Base-by-base conservation (phyloP, 305 asterid genomes). In the Plantago coronopus region DNA sequence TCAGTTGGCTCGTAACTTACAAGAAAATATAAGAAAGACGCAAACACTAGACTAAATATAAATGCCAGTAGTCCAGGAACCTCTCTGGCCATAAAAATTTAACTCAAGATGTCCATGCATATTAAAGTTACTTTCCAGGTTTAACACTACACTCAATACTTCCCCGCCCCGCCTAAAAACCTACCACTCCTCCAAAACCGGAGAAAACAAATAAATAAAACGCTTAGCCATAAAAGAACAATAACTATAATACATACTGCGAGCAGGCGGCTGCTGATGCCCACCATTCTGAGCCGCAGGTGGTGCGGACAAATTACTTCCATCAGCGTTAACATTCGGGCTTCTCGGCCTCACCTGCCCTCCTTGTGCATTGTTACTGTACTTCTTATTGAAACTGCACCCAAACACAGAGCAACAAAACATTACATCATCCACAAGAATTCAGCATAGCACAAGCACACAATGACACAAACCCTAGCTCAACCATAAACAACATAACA, bases 321-420 rank as follows among this genome's bases (percentile, higher is more conserved):
- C 67, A 68, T 78, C 87, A 17, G 67, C 44, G 68, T 25, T 81
- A 59, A 74, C 81, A 72, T 50, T 64, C 61, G 74, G 71, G 37
- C 70, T 72, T 51, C 80, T 64, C 37, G 64, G 81, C 76, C 81
- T 68, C 17, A 75, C 63, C 69, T 76, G 87, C 67, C 85, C 88
- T 70, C 86, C 90, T 76, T 80, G 85, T 70, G 75, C 84, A 84
- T 75, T 72, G 69, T 54, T 83, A 65, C 68, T 70, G 46, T 74
- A 67, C 81, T 83, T 89, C 85, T 78, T 89, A 44, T 43, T 59
- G 55, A 66, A 74, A 75, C 85, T 80, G 80, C 79, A 65, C 55
- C 45, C 20, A 74, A 38, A 62, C 20, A 64, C 17, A 60, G 34
- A 21, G 46, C 43, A 65, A 59, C 1, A 51, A 54, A 56, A 15